Evolutionary conservation across 2,329 filamentous ascomycete genomes (phyloP), one percentile per base, ranked within the genome.

Genomic region (Xylaria sp.): DNA sequence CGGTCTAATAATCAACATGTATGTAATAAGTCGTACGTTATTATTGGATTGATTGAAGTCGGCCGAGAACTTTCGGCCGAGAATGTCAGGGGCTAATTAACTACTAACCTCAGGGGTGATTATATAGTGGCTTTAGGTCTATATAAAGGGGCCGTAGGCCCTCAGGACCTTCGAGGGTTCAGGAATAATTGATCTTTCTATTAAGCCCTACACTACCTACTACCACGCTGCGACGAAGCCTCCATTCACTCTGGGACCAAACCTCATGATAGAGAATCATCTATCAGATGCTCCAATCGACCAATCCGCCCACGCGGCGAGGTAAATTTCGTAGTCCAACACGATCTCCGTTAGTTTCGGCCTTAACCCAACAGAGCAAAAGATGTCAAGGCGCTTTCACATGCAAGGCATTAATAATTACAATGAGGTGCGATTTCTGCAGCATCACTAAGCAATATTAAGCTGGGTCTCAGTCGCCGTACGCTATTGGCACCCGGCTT

Each of bases 31-130:
- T 40, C 31, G 48, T 53, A 29, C 21, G 15, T 31, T 6, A 53
- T 10, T 29, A 10, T 43, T 23, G 8, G 40, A 43, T 23, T 43
- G 5, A 35, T 8, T 53, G 48, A 53, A n/a, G 48, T 35, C 48
- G 48, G 48, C 48, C 48, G 29, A 53, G 13, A 53, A 21, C 29
- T 53, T 2, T 53, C 48, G 48, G 48, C 48, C 48, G n/a, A n/a
- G n/a, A n/a, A n/a, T n/a, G n/a, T n/a, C n/a, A n/a, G n/a, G n/a
- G n/a, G n/a, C n/a, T n/a, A n/a, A n/a, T n/a, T n/a, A n/a, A n/a
- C n/a, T n/a, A n/a, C n/a, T n/a, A n/a, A n/a, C n/a, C n/a, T n/a
- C n/a, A n/a, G n/a, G n/a, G n/a, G n/a, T n/a, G n/a, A n/a, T n/a
- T n/a, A n/a, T n/a, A n/a, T n/a, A n/a, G n/a, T n/a, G n/a, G n/a